Base-by-base conservation (phyloP, 176 grass and related monocot genomes). In the Aechmea fasciata region DNA sequence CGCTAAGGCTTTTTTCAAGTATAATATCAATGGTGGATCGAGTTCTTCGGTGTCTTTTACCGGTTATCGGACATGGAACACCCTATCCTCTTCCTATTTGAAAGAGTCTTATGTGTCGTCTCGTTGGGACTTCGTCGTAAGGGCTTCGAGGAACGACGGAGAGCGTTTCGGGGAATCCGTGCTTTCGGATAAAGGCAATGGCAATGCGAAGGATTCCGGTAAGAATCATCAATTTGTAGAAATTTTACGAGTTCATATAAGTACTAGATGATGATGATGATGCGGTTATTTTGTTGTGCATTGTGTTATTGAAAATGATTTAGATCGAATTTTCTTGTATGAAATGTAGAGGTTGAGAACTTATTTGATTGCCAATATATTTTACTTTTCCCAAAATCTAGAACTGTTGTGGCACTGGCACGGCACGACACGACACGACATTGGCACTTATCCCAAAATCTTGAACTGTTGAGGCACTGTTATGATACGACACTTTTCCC, bases 31-130 rank as follows among this genome's bases (percentile, higher is more conserved):
- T 41, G 25, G 54, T 22, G 48, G 70, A n/a, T 66, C 53, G 10
- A 67, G 18, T 33, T 65, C 64, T 70, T 85, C 64, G 1, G 10
- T 82, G 2, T 85, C 73, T 25, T 82, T 51, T 17, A 63, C 48
- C 20, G 12, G 48, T 79, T 64, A 57, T 76, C 74, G 51, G 55
- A 19, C 73, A 9, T 77, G 84, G 73, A 64, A 67, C 13, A 10
- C 29, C 3, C 61, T 23, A 17, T 57, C 52, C 28, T 76, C 69
- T 18, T 75, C 47, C 12, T 9, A 54, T 77, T 68, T 49, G 47
- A 51, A 1, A 1, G 15, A 41, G 3, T 66, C 50, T 11, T 50
- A 12, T 75, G 52, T 13, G 1, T 49, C 20, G 24, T 57, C 64
- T 48, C 52, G 13, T 13, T 63, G 48, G 57, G 75, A 65, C 49